Evolutionary conservation across 2,329 filamentous ascomycete genomes (phyloP).

Genomic region (Endoconidiophora laricicola): DNA sequence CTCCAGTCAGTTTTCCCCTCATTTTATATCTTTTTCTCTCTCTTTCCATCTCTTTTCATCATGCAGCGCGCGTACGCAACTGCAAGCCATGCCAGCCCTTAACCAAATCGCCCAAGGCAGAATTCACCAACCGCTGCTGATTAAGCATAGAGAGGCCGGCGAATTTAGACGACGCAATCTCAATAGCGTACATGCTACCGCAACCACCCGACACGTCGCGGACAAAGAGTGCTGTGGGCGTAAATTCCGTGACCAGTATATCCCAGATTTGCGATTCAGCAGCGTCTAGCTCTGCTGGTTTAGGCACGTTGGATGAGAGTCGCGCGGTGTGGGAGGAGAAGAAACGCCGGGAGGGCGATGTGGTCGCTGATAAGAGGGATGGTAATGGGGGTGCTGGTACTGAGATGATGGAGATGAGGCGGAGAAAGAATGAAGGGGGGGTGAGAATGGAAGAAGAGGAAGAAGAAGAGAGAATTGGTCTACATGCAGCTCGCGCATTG

Average conservation of each 20-base stretch:
- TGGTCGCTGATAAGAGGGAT: constrained; percentile 3
- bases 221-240: constrained; percentile 40
- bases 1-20: neutral
- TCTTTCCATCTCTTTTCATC: neutral
- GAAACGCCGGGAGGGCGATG: constrained; percentile 7
- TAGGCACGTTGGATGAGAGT: constrained; percentile 21
- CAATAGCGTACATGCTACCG: constrained; percentile 75
- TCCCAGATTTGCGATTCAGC: constrained; percentile 45
- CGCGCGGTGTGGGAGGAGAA: constrained; percentile 17
- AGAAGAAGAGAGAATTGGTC: neutral
- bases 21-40: neutral
- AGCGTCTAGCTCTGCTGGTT: constrained; percentile 34
- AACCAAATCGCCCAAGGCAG: constrained; percentile 55
- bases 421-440: neutral
- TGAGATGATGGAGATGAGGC: neutral
- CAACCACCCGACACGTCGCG: constrained; percentile 72
- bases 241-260: constrained; percentile 31
- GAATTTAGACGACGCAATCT: constrained; percentile 57
- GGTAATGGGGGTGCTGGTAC: constrained; percentile 1
- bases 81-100: constrained; percentile 74
- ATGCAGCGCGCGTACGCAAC: constrained; percentile 49
- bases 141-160: constrained; percentile 55
- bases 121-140: constrained; percentile 70
- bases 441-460: neutral
- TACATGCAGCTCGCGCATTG: neutral